Base-by-base conservation (phyloP, 2,329 filamentous ascomycete species). In the Neofusicoccum parvum region DNA sequence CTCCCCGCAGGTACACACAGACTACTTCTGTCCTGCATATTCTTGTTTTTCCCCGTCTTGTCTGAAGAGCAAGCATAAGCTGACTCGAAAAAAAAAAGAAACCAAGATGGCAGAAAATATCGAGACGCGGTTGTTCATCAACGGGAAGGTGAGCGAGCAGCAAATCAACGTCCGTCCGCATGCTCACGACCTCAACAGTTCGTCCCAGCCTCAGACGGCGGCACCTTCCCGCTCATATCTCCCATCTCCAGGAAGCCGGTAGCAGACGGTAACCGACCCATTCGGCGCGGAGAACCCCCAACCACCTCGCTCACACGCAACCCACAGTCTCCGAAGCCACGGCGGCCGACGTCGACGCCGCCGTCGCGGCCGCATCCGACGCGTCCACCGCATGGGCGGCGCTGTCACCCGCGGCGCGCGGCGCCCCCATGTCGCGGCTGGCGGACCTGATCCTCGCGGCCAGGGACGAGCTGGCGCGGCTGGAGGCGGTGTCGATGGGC, bases 351-450 rank as follows among this genome's bases (percentile, higher is more conserved):
- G 72, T 74, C 15, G 58, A 73, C 41, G 43, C 68, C 15, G 71
- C 72, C 17, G 72, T 74, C 1, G 64, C 67, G 3, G 72, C 72
- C 10, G 73, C 72, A 5, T 60, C 69, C 50, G 68, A 67, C 2
- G 72, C 72, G 3, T 72, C 71, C 20, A 70, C 72, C 36, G 65
- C 68, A 67, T 74, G 72, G 72, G 76, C 72, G 50, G 76, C 75
- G 27, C 72, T 81, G 0, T 69, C 74, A 0, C 74, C 78, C 6
- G 68, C 69, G 9, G 70, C 76, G 36, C 79, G 82, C 43, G 74
- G 77, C 39, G 74, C 76, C 23, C 78, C 80, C 15, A 70, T 85
- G 69, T 66, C 78, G 62, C 81, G 79, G 65, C 74, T 85, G 17
- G 82, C 81, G 1, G 23, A n/a, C 5, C 62, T 64, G 68, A 74